Percentiles rank a stretch among this genome's conserved stretches.
These are phyloP conservation scores for Rubus idaeus DNA, from an alignment of 306 rosid species.

Conservation along the genomic window DNA sequence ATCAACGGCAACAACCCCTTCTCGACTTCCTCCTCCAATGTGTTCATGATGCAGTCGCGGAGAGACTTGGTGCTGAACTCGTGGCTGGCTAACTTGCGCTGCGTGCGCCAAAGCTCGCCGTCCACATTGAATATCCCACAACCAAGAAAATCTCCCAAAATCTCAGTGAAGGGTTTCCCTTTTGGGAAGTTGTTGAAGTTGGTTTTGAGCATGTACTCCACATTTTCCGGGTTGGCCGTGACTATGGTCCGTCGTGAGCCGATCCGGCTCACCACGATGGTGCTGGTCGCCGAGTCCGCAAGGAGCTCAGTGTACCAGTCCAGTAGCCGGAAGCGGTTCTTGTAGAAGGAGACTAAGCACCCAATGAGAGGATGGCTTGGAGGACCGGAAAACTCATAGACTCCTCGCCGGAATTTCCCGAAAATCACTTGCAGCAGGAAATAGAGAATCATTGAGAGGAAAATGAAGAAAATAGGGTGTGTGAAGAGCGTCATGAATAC, in stretches of 20 bases:
- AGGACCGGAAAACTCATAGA: conserved; percentile 36
- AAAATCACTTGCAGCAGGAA: conserved; percentile 19
- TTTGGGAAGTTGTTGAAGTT: conserved; percentile 85
- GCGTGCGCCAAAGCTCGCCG: conserved; percentile 64
- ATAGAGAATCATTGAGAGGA: conserved; percentile 36
- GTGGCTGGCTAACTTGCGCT: conserved; percentile 70
- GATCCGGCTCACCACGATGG: conserved; percentile 57
- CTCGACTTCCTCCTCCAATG: conserved; percentile 52
- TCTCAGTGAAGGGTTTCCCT: conserved; percentile 78
- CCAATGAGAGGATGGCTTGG: conserved; percentile 66
- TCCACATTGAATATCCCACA: conserved; percentile 82
- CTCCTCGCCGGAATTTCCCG: conserved; percentile 32
- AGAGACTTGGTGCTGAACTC: conserved; percentile 61
- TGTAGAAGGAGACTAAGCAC: conserved; percentile 68
- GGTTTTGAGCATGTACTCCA: conserved; percentile 80
- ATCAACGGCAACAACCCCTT: conserved; percentile 50
- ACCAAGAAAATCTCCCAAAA: conserved; percentile 82
- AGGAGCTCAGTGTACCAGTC: conserved; percentile 81
- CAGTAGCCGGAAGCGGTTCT: conserved; percentile 51
- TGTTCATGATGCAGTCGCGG: conserved; percentile 37
- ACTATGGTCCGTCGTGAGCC: conserved; percentile 68
- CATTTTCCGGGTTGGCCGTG: conserved; percentile 68
- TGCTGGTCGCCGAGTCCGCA: conserved; percentile 51
- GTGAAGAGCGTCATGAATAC: conserved; percentile 29
- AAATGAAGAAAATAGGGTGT: conserved; percentile 28